Conservation (phyloP, 129 eudicot species). For the sunflower (Helianthus annuus) region DNA sequence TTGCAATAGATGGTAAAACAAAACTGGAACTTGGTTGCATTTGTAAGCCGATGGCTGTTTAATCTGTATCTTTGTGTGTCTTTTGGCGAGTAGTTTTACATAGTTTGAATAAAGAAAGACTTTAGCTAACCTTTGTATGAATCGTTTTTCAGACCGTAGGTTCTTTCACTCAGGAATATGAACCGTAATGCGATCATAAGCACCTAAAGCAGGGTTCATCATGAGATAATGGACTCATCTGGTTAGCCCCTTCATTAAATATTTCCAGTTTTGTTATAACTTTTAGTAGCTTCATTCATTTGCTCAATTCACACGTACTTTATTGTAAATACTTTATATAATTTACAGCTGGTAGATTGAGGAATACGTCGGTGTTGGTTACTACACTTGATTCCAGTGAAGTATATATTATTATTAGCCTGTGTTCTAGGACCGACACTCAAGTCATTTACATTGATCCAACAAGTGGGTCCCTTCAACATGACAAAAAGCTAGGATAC, state of each 20-base stretch:
- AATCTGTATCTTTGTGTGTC: neutral
- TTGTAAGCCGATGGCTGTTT: neutral
- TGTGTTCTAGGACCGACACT: slow-evolving; percentile 64
- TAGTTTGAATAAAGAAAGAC: slow-evolving; percentile 5
- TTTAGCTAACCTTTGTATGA: slow-evolving; percentile 18
- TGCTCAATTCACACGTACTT: slow-evolving; percentile 7
- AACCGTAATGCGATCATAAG: slow-evolving; percentile 23
- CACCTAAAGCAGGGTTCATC: slow-evolving; percentile 29
- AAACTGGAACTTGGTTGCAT: slow-evolving; percentile 6
- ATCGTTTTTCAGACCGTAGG: slow-evolving; percentile 18
- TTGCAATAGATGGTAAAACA: neutral
- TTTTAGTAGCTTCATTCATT: neutral
- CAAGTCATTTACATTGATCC: slow-evolving; percentile 93
- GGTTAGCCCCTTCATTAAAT: slow-evolving; percentile 35
- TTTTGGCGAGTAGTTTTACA: neutral
- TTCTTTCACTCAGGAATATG: slow-evolving; percentile 24
- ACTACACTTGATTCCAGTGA: slow-evolving; percentile 70
- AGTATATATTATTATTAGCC: slow-evolving; percentile 67
- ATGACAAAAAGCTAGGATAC: slow-evolving; percentile 52
- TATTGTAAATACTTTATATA: neutral
- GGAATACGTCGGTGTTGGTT: slow-evolving; percentile 75
- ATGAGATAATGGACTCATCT: slow-evolving; percentile 51
- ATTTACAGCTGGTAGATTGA: slow-evolving; percentile 41
- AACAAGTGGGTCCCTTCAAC: slow-evolving; percentile 76
- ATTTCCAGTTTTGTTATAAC: slow-evolving; percentile 4